phyloP scores from a whole-genome alignment of 139 green algal species.

The Chlamydomonas sp. region DNA sequence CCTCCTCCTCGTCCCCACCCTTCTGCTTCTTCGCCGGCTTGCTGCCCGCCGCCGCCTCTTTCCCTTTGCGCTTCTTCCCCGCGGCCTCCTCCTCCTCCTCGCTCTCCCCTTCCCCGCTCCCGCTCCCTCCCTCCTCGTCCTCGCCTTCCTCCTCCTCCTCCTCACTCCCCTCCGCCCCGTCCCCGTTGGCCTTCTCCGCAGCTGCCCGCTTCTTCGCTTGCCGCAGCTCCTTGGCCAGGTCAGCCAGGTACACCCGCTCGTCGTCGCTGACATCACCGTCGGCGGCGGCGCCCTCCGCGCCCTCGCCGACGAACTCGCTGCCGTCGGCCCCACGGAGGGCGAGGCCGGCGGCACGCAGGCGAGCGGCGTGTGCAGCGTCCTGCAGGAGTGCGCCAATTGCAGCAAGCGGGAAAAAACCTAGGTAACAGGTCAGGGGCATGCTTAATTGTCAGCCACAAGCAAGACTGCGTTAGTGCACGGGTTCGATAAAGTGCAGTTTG shows the following conservation, averaged over 20 bases:
- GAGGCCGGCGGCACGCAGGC: slow-evolving; percentile 58
- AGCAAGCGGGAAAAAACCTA: background rate
- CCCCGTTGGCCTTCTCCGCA: slow-evolving; percentile 13
- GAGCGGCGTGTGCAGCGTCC: slow-evolving; percentile 74
- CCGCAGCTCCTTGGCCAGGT: slow-evolving; percentile 78
- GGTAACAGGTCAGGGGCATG: background rate
- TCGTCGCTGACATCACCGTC: slow-evolving; percentile 16
- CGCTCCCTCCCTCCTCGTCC: slow-evolving; percentile 41
- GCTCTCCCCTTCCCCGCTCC: background rate
- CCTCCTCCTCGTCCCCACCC: slow-evolving; percentile 47
- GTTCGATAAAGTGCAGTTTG: too few species aligned
- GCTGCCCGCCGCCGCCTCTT: background rate
- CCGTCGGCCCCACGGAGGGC: slow-evolving; percentile 38
- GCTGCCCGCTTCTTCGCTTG: slow-evolving; percentile 9
- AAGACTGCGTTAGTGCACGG: too few species aligned
- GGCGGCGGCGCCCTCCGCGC: slow-evolving; percentile 24
- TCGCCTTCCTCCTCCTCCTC: slow-evolving; percentile 5
- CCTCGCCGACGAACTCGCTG: slow-evolving; percentile 42
- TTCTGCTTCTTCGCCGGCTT: slow-evolving; percentile 15
- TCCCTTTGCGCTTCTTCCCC: background rate
- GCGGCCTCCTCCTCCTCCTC: slow-evolving; percentile 30
- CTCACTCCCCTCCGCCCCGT: slow-evolving; percentile 31
- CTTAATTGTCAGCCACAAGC: too few species aligned
- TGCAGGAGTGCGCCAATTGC: slow-evolving; percentile 23
- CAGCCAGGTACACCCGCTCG: slow-evolving; percentile 65